Percentiles rank a stretch among this genome's conserved stretches.
phyloP scores from a whole-genome alignment of 2,329 filamentous ascomycete species.

The Fusarium bactridioides region DNA sequence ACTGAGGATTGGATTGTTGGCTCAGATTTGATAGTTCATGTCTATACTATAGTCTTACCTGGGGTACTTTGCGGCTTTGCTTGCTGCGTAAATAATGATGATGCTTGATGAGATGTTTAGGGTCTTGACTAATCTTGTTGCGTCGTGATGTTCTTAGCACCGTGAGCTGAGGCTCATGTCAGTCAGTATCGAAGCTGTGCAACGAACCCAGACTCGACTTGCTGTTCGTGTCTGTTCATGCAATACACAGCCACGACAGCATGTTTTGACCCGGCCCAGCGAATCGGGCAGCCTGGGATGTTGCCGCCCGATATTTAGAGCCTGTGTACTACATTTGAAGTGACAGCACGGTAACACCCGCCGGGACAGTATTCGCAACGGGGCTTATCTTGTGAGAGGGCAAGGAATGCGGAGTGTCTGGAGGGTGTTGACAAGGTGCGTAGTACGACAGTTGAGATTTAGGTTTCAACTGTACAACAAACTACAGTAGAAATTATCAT shows the following conservation, averaged over 20 bases:
- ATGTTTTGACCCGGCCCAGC: conserved; percentile 13
- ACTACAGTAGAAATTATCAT: background rate
- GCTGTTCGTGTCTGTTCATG: background rate
- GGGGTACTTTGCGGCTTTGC: background rate
- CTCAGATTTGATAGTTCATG: background rate
- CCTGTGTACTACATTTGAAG: background rate
- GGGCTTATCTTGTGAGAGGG: conserved; percentile 23
- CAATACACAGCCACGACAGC: conserved; percentile 8
- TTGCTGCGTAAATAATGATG: conserved; percentile 16
- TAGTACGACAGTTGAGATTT: conserved; percentile 6
- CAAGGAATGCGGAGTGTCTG: background rate
- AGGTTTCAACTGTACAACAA: background rate
- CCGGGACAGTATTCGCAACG: background rate
- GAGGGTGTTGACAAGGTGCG: background rate
- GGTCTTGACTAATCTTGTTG: background rate
- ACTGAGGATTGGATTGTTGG: background rate
- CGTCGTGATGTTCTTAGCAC: background rate
- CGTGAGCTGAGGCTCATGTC: background rate
- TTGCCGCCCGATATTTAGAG: background rate
- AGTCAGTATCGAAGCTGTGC: background rate
- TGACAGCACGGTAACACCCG: conserved; percentile 16
- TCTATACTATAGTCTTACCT: background rate
- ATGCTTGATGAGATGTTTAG: conserved; percentile 8
- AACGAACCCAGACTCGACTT: conserved; percentile 6
- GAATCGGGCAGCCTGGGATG: conserved; percentile 18